Base-by-base conservation (phyloP, 208 protist genomes). In the Trypanosoma avium region DNA sequence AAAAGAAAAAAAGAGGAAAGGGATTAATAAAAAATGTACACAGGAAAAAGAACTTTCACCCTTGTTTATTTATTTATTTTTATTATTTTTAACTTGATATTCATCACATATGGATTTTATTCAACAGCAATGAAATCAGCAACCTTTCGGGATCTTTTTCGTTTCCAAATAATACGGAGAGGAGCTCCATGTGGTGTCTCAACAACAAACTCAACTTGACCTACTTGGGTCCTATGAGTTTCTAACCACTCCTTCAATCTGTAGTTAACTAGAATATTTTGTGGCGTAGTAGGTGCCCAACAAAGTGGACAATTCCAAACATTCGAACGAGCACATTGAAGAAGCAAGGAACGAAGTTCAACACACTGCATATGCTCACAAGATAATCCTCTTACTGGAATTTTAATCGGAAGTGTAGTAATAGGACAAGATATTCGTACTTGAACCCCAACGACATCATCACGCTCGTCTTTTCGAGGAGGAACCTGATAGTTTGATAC, bases 301-400 rank as follows among this genome's bases (percentile, higher is more conserved):
- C 89, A 95, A 12, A 95, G 55, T 13, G 89, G 84, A 56, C 89
- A 95, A 73, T 95, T 95, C 86, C 89, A 95, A 6, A 92, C 67
- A 70, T 92, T 86, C 17, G 70, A 75, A 21, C 77, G 77, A n/a
- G 53, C 38, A 47, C 83, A 95, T 19, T 85, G 79, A 0, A 73
- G 56, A 22, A 95, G 62, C 17, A 92, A 47, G 19, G 86, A 67
- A 13, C 61, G 54, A 24, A 95, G 61, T 54, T 95, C 89, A 69
- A 92, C 75, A 70, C 89, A 95, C 61, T 95, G 89, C 53, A 85
- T 63, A 52, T 95, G 88, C 56, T 92, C 85, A 59, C 88, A 95
- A 33, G 45, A 57, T 29, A 64, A 46, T 19, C 83, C 73, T 30
- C 89, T 75, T 12, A 84, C 85, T 10, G 89, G 89, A 17, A 82